phyloP scores from a whole-genome alignment of 352 stramenopile species.

The Halophytophthora batemanensis region DNA sequence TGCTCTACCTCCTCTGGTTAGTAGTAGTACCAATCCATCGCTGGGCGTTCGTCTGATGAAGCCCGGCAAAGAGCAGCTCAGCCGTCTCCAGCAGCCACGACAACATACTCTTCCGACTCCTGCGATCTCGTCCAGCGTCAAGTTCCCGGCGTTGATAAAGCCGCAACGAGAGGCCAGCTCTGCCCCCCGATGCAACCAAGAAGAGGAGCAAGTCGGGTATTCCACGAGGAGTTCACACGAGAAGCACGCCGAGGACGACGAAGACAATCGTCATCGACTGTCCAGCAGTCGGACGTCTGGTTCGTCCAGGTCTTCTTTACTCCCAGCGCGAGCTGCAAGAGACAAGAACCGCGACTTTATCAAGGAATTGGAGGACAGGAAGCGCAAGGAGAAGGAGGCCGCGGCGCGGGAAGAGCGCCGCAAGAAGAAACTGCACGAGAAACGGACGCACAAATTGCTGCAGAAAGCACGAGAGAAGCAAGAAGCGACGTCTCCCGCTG shows the following conservation, averaged over 20 bases:
- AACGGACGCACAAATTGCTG: constrained; percentile 53
- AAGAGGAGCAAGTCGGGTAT: constrained; percentile 24
- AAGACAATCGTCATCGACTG: constrained; percentile 16
- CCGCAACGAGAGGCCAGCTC: constrained; percentile 13
- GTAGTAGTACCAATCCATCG: constrained; percentile 1
- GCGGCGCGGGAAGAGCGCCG: constrained; percentile 38
- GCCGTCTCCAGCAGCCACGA: constrained; percentile 24
- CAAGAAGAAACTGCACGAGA: constrained; percentile 59
- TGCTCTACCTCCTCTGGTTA: constrained; percentile 18
- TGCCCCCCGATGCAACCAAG: constrained; percentile 33
- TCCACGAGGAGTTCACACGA: constrained; percentile 9
- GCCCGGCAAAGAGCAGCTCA: constrained; percentile 8
- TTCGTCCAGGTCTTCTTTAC: constrained; percentile 17
- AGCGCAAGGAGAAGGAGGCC: constrained; percentile 58
- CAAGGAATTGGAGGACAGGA: constrained; percentile 70
- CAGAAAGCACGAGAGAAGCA: constrained; percentile 37
- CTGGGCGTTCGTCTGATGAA: too few relatives aligned
- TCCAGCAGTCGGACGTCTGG: constrained; percentile 12
- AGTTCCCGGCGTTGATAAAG: constrained; percentile 40
- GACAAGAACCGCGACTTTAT: constrained; percentile 73
- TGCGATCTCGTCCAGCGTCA: constrained; percentile 16
- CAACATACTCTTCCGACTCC: constrained; percentile 9
- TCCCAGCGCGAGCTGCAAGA: neutral
- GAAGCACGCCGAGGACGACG: constrained; percentile 19
- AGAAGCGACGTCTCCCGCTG: constrained; percentile 13